Base-by-base conservation (phyloP, 345 rosid species). In the Eucalyptus tenuipes region DNA sequence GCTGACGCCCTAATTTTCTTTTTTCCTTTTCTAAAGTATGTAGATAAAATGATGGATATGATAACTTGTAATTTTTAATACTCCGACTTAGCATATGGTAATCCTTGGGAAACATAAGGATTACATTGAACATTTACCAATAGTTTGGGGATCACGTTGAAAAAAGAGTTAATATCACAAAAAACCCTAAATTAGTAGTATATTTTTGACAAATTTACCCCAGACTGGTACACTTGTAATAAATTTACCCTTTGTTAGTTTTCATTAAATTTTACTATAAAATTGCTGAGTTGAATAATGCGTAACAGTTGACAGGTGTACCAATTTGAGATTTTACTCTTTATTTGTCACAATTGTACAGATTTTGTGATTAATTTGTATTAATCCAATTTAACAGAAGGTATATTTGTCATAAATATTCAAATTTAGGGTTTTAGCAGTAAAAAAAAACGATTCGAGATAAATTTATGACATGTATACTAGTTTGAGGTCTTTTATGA, bases 141-240 rank as follows among this genome's bases (percentile, higher is more conserved):
- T 18, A 75, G 2, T 37, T 20, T 7, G 3, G 1, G 2, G 27
- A 75, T 7, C 82, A 75, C 0, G 0, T 37, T 75, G 29, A 37
- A 75, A 40, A 75, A 52, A 3, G 0, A 52, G 10, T 52, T 52
- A 52, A 7, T 5, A 52, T 20, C 10, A 52, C 25, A 8, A 52
- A 52, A 52, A 52, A 52, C 10, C 25, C 1, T 52, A 18, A 52
- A 52, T 20, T 52, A 52, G 25, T 52, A 52, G 25, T 52, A 52
- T 52, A 18, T 20, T 52, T 52, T 52, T 20, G 1, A 52, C 0
- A 52, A 52, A 52, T 52, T 52, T 52, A 52, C 2, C 4, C 2
- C 0, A 52, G 1, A 52, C 0, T 3, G 10, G 57, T 20, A 20
- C 0, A 52, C 1, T 52, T 52, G 0, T 52, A 52, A 52, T 20